Evolutionary conservation across 371 early-diverging fungal species (phyloP).

Genomic region (Funneliformis caledonium): DNA sequence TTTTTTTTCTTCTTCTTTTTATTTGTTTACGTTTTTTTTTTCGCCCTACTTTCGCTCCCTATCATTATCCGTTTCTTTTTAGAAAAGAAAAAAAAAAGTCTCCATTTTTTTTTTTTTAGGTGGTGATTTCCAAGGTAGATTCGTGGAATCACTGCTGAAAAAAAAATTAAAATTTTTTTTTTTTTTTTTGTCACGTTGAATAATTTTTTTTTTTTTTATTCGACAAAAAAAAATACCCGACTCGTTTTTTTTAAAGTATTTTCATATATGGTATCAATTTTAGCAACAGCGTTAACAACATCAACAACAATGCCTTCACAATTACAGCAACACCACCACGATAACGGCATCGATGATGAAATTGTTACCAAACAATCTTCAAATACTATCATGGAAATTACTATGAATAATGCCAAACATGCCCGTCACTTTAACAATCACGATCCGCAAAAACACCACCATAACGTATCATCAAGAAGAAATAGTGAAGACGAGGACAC

Average conservation of each 20-base stretch:
- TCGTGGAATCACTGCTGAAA: conserved; percentile 1
- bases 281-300: neutral
- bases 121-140: neutral
- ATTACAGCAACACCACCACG: neutral
- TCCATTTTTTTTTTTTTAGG: neutral
- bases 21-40: neutral
- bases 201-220: conserved; percentile 16
- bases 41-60: neutral
- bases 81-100: neutral
- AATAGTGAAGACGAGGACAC: neutral
- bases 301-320: neutral
- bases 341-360: neutral
- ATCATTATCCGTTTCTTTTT: neutral
- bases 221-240: neutral
- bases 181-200: neutral
- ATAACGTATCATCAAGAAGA: neutral
- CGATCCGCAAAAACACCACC: neutral
- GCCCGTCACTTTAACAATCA: neutral
- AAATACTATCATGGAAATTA: neutral
- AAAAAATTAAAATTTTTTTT: neutral
- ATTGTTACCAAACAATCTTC: neutral
- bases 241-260: no score
- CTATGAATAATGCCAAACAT: neutral
- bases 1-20: conserved; percentile 16
- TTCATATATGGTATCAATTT: conserved; percentile 5